Conservation (phyloP, 495 filamentous ascomycete species). For the Penicillium antarcticum region DNA sequence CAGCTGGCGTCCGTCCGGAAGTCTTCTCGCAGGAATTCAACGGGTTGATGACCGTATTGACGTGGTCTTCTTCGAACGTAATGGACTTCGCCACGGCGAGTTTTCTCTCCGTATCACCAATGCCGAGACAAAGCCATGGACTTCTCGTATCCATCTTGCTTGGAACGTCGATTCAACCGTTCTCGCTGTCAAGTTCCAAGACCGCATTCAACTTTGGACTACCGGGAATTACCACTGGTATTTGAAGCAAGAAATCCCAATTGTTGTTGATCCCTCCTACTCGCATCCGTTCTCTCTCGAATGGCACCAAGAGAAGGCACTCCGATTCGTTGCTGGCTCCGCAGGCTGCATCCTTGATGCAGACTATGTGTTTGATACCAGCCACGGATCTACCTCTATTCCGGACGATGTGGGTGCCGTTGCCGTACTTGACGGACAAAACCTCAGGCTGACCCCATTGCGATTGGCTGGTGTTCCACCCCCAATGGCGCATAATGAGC, state of each 20-base stretch:
- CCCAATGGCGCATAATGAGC: conserved; percentile 82
- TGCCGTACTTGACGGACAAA: conserved; percentile 81
- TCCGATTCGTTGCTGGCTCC: conserved; percentile 57
- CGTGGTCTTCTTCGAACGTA: conserved; percentile 94
- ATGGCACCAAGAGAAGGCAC: conserved; percentile 85
- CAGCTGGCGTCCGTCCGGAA: conserved; percentile 89
- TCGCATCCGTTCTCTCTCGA: conserved; percentile 38
- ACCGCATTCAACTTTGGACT: conserved; percentile 89
- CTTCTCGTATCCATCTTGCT: conserved; percentile 58
- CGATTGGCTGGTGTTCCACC: conserved; percentile 82
- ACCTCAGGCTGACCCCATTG: conserved; percentile 81
- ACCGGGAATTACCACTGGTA: conserved; percentile 98
- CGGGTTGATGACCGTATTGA: conserved; percentile 64
- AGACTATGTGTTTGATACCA: conserved; percentile 68
- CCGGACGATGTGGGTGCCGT: conserved; percentile 80
- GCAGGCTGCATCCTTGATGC: conserved; percentile 50
- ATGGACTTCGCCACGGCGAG: conserved; percentile 89
- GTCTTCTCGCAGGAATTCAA: conserved; percentile 82
- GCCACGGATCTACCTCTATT: conserved; percentile 60
- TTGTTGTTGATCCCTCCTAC: conserved; percentile 24
- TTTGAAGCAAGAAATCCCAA: conserved; percentile 83
- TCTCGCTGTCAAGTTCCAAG: conserved; percentile 71
- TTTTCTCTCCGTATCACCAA: conserved; percentile 70
- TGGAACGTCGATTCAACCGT: conserved; percentile 95
- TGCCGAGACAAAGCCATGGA: conserved; percentile 53